phyloP scores from a whole-genome alignment of 2,329 filamentous ascomycete species.

The Sporothrix protearum region DNA sequence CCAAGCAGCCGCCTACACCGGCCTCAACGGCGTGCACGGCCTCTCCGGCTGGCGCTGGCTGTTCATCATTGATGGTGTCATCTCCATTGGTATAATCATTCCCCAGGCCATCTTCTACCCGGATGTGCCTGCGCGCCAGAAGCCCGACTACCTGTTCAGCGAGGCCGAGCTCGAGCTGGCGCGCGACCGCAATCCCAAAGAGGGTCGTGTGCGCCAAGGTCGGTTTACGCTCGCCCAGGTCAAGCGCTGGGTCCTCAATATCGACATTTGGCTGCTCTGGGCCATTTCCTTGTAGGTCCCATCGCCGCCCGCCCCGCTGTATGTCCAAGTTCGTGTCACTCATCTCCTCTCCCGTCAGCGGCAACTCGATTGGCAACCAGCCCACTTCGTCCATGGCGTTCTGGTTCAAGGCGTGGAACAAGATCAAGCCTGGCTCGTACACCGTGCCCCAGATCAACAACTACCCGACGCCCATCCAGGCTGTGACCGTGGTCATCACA shows the following conservation, averaged over 20 bases:
- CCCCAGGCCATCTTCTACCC: slow-evolving; percentile 48
- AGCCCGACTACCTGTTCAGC: slow-evolving; percentile 29
- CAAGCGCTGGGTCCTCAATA: slow-evolving; percentile 17
- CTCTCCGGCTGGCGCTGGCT: slow-evolving; percentile 51
- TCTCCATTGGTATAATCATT: slow-evolving; percentile 51
- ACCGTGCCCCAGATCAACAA: slow-evolving; percentile 27
- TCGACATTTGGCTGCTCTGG: slow-evolving; percentile 26
- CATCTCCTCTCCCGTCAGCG: neutral
- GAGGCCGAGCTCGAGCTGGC: slow-evolving; percentile 25
- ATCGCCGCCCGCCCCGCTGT: neutral
- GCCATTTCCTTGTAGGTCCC: slow-evolving; percentile 20
- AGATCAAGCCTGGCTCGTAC: slow-evolving; percentile 20
- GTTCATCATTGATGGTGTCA: slow-evolving; percentile 55
- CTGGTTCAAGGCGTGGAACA: slow-evolving; percentile 28
- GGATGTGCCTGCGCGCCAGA: slow-evolving; percentile 39
- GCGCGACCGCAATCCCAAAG: slow-evolving; percentile 24
- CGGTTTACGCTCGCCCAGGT: slow-evolving; percentile 22
- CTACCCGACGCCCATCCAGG: slow-evolving; percentile 25
- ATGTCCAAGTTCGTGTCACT: neutral
- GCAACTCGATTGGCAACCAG: slow-evolving; percentile 20
- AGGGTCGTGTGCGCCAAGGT: slow-evolving; percentile 25
- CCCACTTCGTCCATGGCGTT: slow-evolving; percentile 23
- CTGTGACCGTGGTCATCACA: slow-evolving; percentile 18
- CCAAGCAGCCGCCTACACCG: slow-evolving; percentile 44
- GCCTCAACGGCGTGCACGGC: slow-evolving; percentile 46